A percentile compares a stretch with the other conserved stretches of the same genome.
Conservation (phyloP, 176 grass and related monocot genomes). For the Saccharum officinarum region DNA sequence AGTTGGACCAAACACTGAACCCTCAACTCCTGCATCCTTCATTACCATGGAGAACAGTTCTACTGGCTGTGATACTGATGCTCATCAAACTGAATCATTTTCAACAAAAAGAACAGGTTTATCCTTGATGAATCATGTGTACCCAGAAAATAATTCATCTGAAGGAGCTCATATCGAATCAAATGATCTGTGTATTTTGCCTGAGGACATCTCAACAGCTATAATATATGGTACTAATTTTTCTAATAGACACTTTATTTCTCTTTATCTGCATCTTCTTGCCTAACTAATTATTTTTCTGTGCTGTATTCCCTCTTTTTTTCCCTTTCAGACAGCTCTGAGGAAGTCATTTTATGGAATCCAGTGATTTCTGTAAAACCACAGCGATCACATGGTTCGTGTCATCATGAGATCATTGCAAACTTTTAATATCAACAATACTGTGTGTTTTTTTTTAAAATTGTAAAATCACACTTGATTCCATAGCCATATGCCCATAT, state of each 20-base stretch:
- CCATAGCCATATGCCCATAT: background rate
- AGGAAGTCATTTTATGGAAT: slow-evolving; percentile 49
- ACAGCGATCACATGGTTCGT: slow-evolving; percentile 9
- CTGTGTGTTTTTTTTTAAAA: background rate
- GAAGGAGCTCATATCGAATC: slow-evolving; percentile 3
- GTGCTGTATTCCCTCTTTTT: background rate
- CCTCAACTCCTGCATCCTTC: slow-evolving; percentile 2
- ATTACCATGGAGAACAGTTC: background rate
- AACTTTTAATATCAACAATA: background rate
- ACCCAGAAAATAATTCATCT: slow-evolving; percentile 22
- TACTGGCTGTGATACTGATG: slow-evolving; percentile 15
- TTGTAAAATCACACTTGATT: slow-evolving; percentile 4
- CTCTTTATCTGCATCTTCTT: background rate
- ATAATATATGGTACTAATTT: slow-evolving; percentile 41
- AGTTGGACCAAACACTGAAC: slow-evolving; percentile 11
- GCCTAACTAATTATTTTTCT: background rate
- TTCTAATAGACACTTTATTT: slow-evolving; percentile 5
- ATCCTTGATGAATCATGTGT: slow-evolving; percentile 7
- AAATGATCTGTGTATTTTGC: slow-evolving; percentile 19
- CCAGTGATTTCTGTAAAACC: slow-evolving; percentile 18
- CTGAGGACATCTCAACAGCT: background rate
- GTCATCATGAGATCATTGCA: slow-evolving; percentile 7
- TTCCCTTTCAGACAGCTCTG: slow-evolving; percentile 20
- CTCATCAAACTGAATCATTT: slow-evolving; percentile 31
- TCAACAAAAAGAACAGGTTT: slow-evolving; percentile 33